Conservation (phyloP, 768 basidiomycete species). For the Goffeauzyma gilvescens region DNA sequence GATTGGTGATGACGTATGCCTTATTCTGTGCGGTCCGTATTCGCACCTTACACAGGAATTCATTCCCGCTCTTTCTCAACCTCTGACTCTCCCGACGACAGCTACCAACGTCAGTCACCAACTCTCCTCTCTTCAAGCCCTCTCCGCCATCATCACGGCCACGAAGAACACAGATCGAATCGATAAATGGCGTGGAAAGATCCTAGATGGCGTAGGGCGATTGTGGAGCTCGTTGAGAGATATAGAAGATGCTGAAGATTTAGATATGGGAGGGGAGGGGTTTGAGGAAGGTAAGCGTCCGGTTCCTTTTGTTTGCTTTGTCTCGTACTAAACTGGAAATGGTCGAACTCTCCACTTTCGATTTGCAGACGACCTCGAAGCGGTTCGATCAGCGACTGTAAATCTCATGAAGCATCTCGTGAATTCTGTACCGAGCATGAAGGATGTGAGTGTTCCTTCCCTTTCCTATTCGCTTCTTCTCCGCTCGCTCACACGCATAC, state of each 20-base stretch:
- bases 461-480: too few relatives aligned
- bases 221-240: slow-evolving; percentile 1
- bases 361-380: background rate
- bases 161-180: slow-evolving; percentile 16
- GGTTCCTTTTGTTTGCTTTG: background rate
- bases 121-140: slow-evolving; percentile 18
- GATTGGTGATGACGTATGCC: background rate
- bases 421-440: background rate
- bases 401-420: background rate
- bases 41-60: too few relatives aligned
- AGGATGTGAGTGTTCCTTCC: slow-evolving; percentile 9
- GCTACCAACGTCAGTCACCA: slow-evolving; percentile 15
- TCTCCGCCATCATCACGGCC: slow-evolving; percentile 14
- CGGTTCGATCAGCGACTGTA: background rate
- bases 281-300: background rate
- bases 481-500: too few relatives aligned
- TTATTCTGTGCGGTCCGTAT: background rate
- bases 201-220: slow-evolving; percentile 18
- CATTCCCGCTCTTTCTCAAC: slow-evolving; percentile 23
- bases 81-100: slow-evolving; percentile 20
- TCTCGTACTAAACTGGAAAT: background rate
- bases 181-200: slow-evolving; percentile 26
- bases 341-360: background rate
- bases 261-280: background rate
- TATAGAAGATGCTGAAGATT: slow-evolving; percentile 28